A percentile compares a stretch with the other conserved stretches of the same genome.
These are phyloP conservation scores for Aureobasidium lini DNA, from an alignment of 2,329 filamentous ascomycete genomes.

Conservation along the genomic window DNA sequence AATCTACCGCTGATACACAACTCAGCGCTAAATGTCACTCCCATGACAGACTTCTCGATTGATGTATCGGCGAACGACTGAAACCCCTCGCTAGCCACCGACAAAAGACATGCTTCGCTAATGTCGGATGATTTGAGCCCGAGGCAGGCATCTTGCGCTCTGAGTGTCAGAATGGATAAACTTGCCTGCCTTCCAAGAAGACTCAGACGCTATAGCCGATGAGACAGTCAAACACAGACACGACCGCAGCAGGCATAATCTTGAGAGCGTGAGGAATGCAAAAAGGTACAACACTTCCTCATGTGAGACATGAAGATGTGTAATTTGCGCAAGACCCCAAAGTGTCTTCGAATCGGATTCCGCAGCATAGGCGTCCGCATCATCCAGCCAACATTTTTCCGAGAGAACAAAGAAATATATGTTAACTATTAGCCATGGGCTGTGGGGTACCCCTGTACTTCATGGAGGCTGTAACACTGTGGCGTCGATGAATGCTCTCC, in stretches of 20 bases:
- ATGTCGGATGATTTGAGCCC: too few species aligned
- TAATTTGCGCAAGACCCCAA: neutral
- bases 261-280: neutral
- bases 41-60: neutral
- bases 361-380: neutral
- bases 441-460: neutral
- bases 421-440: neutral
- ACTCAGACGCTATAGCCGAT: neutral
- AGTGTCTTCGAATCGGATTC: neutral
- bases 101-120: too few species aligned
- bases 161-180: too few species aligned
- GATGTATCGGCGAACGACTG: neutral
- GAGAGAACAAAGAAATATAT: conserved; percentile 1
- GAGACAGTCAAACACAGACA: neutral
- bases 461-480: neutral
- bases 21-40: neutral
- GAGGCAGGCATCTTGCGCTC: too few species aligned
- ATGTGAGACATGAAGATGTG: neutral
- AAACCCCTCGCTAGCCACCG: neutral
- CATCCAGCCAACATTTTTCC: neutral
- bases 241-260: neutral
- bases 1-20: neutral
- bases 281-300: neutral
- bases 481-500: neutral
- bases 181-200: neutral